Evolutionary conservation across 805 yeast species (phyloP).

Genomic region (Brettanomyces bruxellensis): DNA sequence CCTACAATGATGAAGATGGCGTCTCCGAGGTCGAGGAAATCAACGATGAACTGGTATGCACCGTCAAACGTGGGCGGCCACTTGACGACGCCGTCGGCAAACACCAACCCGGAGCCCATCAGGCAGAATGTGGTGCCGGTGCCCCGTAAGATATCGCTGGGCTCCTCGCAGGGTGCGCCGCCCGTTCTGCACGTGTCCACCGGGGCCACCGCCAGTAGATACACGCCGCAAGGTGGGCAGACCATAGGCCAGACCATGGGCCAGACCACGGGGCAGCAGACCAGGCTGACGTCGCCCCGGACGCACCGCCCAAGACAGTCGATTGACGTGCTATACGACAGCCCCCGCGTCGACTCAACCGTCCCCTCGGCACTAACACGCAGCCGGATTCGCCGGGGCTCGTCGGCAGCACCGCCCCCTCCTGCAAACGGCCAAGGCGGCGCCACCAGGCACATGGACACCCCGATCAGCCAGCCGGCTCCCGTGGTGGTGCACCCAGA

Average conservation of each 20-base stretch:
- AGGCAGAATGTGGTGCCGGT: slow-evolving; percentile 23
- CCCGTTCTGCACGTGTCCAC: not conserved
- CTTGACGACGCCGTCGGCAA: slow-evolving; percentile 16
- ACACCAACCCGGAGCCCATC: slow-evolving; percentile 13
- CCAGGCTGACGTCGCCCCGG: not conserved
- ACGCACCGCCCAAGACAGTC: not conserved
- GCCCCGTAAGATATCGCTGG: slow-evolving; percentile 16
- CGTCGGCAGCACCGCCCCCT: not conserved
- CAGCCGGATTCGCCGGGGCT: not conserved
- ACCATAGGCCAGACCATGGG: not conserved
- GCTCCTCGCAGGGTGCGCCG: not conserved
- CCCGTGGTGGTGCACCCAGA: slow-evolving; percentile 41
- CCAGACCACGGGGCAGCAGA: not conserved
- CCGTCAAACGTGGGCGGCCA: slow-evolving; percentile 25
- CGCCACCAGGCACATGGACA: not conserved
- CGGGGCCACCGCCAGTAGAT: not conserved
- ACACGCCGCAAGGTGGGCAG: not conserved
- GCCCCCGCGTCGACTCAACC: slow-evolving; percentile 1
- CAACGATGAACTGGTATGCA: slow-evolving; percentile 22
- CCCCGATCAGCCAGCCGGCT: slow-evolving; percentile 16
- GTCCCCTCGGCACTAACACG: not conserved
- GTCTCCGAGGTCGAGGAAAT: slow-evolving; percentile 5
- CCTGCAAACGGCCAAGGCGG: not conserved
- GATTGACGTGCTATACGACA: not conserved
- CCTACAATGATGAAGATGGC: not conserved